Conservation (phyloP, 2,329 filamentous ascomycete genomes). For the Colletotrichum costaricense region DNA sequence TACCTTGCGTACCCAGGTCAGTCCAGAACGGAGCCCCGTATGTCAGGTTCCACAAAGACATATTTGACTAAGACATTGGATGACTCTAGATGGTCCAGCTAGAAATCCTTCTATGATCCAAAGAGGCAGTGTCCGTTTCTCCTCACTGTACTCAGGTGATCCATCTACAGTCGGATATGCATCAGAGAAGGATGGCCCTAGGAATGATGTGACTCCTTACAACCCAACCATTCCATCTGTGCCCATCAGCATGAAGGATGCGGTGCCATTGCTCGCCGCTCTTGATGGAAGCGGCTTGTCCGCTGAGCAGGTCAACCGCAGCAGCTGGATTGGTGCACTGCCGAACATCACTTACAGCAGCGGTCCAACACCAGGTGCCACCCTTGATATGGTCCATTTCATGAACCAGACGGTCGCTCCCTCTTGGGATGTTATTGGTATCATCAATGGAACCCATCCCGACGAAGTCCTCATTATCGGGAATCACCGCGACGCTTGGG, state of each 20-base stretch:
- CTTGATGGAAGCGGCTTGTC: slow-evolving; percentile 16
- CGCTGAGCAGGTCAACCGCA: slow-evolving; percentile 15
- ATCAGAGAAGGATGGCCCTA: slow-evolving; percentile 19
- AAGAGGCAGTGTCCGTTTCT: slow-evolving; percentile 28
- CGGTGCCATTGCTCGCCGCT: slow-evolving; percentile 5
- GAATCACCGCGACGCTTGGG: slow-evolving; percentile 66
- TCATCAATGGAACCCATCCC: slow-evolving; percentile 53
- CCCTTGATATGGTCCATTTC: slow-evolving; percentile 24
- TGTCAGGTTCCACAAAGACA: background rate
- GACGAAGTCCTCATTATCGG: slow-evolving; percentile 58
- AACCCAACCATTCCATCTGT: slow-evolving; percentile 23
- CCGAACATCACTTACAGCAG: slow-evolving; percentile 29
- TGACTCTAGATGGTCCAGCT: slow-evolving; percentile 3
- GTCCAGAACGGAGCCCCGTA: background rate
- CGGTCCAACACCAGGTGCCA: slow-evolving; percentile 13
- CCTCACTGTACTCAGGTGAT: slow-evolving; percentile 20
- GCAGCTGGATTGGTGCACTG: slow-evolving; percentile 20
- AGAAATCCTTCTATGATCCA: slow-evolving; percentile 28
- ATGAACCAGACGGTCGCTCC: slow-evolving; percentile 24
- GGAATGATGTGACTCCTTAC: slow-evolving; percentile 22
- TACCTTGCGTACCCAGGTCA: slow-evolving; percentile 20
- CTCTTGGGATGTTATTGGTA: slow-evolving; percentile 49
- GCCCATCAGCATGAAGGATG: slow-evolving; percentile 26
- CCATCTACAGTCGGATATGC: slow-evolving; percentile 17
- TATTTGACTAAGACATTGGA: background rate